These are phyloP conservation scores for Podospora pseudoanserina DNA, from an alignment of 495 filamentous ascomycete genomes.

Conservation along the genomic window DNA sequence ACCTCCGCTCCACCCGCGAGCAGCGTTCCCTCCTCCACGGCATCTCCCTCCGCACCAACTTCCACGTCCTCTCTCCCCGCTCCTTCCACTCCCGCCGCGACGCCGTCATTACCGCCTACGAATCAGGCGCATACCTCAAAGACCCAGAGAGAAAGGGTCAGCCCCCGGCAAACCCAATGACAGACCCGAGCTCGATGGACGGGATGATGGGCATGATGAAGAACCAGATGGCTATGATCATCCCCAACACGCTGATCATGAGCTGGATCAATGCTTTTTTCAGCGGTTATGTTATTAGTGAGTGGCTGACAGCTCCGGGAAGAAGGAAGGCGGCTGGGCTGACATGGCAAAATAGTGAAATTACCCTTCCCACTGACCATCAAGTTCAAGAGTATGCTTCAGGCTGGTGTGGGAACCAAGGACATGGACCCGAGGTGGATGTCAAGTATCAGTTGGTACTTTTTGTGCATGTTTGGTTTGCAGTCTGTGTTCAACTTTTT, in stretches of 20 bases:
- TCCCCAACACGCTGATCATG: slow-evolving; percentile 98
- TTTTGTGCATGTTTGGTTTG: slow-evolving; percentile 91
- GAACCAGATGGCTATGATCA: slow-evolving; percentile 99
- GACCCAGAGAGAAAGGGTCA: slow-evolving; percentile 81
- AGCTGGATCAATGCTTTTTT: slow-evolving; percentile 99
- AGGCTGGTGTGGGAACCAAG: slow-evolving; percentile 89
- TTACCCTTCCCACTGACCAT: slow-evolving; percentile 96
- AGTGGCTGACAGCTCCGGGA: slow-evolving; percentile 28
- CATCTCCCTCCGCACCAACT: slow-evolving; percentile 78
- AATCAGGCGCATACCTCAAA: slow-evolving; percentile 83
- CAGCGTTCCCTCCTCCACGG: slow-evolving; percentile 83
- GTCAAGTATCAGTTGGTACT: slow-evolving; percentile 97
- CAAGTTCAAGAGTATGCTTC: slow-evolving; percentile 98
- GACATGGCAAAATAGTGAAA: slow-evolving; percentile 58
- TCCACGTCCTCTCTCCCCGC: slow-evolving; percentile 64
- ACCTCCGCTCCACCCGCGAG: slow-evolving; percentile 73
- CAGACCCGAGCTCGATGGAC: slow-evolving; percentile 96
- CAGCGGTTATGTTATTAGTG: slow-evolving; percentile 93
- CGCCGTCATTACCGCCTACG: slow-evolving; percentile 72
- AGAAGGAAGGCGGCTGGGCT: background rate
- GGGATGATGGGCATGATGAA: slow-evolving; percentile 99
- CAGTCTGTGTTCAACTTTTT: slow-evolving; percentile 98
- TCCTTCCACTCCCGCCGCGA: slow-evolving; percentile 77
- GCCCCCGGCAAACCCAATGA: slow-evolving; percentile 90
- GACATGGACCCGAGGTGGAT: slow-evolving; percentile 98